Base-by-base conservation (phyloP, 768 basidiomycete species). In the Royoungia palumana region DNA sequence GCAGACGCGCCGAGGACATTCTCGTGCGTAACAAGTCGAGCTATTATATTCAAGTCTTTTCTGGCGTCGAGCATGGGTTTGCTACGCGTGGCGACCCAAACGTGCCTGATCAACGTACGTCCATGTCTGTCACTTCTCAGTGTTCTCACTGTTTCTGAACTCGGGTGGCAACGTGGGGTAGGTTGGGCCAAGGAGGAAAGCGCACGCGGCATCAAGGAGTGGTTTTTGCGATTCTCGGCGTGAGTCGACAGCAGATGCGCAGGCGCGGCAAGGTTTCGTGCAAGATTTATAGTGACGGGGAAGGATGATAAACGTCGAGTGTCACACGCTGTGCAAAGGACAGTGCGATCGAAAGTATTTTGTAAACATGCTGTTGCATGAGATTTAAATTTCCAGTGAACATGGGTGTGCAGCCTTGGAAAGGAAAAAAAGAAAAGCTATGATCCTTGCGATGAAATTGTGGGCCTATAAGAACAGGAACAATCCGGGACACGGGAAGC, bases 121-220 rank as follows among this genome's bases (percentile, higher is more conserved):
- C 5, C 25, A 1, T 27, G 9, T 32, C 4, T 24, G 3, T 27
- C 35, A 14, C 4, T 10, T 30, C 19, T 19, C 13, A 16, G 13
- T 12, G 3, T 13, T 4, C 17, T 12, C 7, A 20, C 16, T 19
- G 11, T 34, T 35, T 30, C 2, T 30, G 19, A 25, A 34, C 41
- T 13, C 13, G 30, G 30, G 14, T 32, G 13, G 27, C 13, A 13
- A 32, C 30, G 14, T 2, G 10, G 30, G 14, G 13, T 7, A 82
- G 79, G 79, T 17, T 81, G 78, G 79, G 77, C 77, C 4, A 81
- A 80, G 60, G 80, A 82, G 47, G 76, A 81, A 48, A 75, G 76
- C 14, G 79, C 79, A 2, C 67, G 71, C 3, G 72, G 74, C 21
- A 67, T 80, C 32, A 58, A 72, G 11, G 62, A 54, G 2, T 82